Percentiles rank a stretch among this genome's conserved stretches.
These are phyloP conservation scores for Fusarium newnesense DNA, from an alignment of 2,329 filamentous ascomycete species.

Conservation along the genomic window DNA sequence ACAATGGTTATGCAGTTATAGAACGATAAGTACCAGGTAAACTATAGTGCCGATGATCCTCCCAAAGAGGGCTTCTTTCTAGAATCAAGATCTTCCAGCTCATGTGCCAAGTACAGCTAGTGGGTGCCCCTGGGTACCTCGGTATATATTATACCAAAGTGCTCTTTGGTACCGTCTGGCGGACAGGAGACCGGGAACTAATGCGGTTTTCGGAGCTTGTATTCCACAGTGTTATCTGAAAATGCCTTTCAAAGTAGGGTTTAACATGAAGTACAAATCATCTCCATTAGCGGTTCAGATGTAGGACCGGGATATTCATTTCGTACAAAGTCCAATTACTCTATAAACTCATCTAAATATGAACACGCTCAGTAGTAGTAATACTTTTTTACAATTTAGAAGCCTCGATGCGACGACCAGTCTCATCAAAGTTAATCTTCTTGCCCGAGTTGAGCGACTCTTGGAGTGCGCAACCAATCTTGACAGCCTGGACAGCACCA, in stretches of 20 bases:
- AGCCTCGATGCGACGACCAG: conserved; percentile 40
- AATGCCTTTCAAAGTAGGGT: background rate
- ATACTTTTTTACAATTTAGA: conserved; percentile 34
- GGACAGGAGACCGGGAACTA: background rate
- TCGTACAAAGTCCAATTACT: background rate
- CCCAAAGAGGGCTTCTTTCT: background rate
- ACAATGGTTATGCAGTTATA: too few relatives aligned
- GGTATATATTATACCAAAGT: background rate
- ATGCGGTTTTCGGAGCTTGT: background rate
- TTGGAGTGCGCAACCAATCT: conserved; percentile 70
- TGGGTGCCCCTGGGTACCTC: background rate
- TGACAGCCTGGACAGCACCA: conserved; percentile 68
- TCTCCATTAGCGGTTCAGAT: too few relatives aligned
- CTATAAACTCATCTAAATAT: conserved; percentile 6
- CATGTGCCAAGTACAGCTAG: background rate
- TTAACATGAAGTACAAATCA: background rate
- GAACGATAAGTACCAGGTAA: background rate
- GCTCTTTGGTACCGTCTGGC: background rate
- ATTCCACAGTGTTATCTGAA: too few relatives aligned
- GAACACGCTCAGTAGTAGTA: background rate
- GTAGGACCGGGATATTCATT: background rate
- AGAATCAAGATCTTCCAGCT: background rate
- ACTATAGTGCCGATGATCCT: background rate
- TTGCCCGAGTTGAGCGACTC: conserved; percentile 65
- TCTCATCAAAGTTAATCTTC: conserved; percentile 68